Evolutionary conservation across 2,329 filamentous ascomycete genomes (phyloP).

Genomic region (Botryotinia convoluta): DNA sequence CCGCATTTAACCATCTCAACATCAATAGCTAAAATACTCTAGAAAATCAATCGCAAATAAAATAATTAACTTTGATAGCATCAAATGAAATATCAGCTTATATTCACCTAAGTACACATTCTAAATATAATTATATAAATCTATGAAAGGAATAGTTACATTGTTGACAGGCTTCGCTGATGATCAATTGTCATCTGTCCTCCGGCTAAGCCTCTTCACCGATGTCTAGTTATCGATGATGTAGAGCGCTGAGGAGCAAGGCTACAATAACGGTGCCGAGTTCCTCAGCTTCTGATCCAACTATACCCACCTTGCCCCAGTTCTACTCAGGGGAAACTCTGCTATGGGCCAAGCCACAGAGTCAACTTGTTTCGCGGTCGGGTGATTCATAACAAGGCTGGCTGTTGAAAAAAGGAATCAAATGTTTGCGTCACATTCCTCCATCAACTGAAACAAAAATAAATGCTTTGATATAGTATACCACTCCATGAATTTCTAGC

Average conservation of each 20-base stretch:
- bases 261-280: not conserved
- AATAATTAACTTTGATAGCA: not conserved
- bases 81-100: not conserved
- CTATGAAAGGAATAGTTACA: not conserved
- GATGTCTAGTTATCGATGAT: not conserved
- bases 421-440: constrained; percentile 19
- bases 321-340: not conserved
- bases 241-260: not conserved
- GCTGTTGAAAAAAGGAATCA: not conserved
- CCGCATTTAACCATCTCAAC: not conserved
- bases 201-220: not conserved
- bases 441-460: constrained; percentile 5
- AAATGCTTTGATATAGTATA: not conserved
- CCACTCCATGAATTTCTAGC: not conserved
- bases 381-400: constrained; percentile 10
- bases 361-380: not conserved
- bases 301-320: not conserved
- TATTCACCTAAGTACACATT: not conserved
- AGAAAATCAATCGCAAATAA: not conserved
- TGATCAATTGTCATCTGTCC: not conserved
- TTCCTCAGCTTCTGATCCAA: not conserved
- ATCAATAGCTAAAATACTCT: not conserved
- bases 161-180: not conserved
- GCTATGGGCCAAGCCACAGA: not conserved
- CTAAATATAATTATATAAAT: not conserved